phyloP scores from a whole-genome alignment of 352 stramenopile species.

The Globisporangium nunn region DNA sequence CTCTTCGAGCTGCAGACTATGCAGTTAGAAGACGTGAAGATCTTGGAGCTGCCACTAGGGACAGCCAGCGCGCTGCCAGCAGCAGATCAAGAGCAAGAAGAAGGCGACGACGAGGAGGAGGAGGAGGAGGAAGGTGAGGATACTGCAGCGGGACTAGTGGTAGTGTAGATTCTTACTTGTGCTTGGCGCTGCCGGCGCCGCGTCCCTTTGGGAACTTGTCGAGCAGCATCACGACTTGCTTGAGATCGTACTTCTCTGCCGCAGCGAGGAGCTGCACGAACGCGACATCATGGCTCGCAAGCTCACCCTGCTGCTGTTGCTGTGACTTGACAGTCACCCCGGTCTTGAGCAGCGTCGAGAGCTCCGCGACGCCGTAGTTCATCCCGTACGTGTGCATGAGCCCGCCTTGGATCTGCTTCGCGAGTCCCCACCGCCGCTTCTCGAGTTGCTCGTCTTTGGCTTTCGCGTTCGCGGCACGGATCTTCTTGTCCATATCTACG shows the following conservation, averaged over 20 bases:
- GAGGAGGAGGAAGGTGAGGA: background rate
- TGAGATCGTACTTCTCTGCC: conserved; percentile 74
- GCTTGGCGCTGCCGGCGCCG: conserved; percentile 17
- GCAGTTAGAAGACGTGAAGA: conserved; percentile 37
- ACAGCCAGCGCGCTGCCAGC: background rate
- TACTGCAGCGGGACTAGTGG: too few species aligned
- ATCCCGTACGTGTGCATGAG: conserved; percentile 63
- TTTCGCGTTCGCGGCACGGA: conserved; percentile 30
- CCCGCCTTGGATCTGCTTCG: conserved; percentile 67
- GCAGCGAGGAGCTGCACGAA: conserved; percentile 57
- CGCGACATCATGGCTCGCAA: conserved; percentile 40
- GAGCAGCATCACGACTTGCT: conserved; percentile 49
- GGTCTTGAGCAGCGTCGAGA: conserved; percentile 55
- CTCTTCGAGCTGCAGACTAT: conserved; percentile 48
- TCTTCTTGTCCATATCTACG: conserved; percentile 27
- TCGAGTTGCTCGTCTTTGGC: conserved; percentile 53
- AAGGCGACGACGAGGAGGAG: background rate
- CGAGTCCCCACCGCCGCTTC: conserved; percentile 63
- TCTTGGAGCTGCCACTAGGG: conserved; percentile 4
- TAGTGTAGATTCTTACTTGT: conserved; percentile 5
- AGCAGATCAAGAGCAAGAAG: background rate
- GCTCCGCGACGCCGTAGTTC: conserved; percentile 64
- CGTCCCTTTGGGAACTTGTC: conserved; percentile 68
- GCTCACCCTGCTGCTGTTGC: conserved; percentile 14
- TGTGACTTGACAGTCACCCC: conserved; percentile 30